These are phyloP conservation scores for Penicillium cinerascens DNA, from an alignment of 495 filamentous ascomycete genomes.

Conservation along the genomic window DNA sequence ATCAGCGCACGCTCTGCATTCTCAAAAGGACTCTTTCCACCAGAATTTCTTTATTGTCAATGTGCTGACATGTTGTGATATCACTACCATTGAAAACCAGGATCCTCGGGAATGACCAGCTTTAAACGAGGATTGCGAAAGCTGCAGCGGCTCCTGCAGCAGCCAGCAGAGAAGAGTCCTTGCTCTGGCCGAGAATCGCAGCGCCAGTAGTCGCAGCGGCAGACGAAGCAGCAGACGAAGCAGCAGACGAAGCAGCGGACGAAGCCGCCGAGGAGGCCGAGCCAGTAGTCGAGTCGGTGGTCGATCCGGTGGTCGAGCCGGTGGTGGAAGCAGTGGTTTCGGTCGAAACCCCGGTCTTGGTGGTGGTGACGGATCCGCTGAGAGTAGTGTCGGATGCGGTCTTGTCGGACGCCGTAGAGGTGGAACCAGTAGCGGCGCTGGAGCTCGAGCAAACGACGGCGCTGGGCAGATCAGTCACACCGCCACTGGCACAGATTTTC, in stretches of 20 bases:
- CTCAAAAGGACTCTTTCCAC: not conserved
- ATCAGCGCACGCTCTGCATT: not conserved
- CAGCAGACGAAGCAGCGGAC: conserved; percentile 5
- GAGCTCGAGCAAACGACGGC: conserved; percentile 31
- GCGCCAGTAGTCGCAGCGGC: conserved; percentile 31
- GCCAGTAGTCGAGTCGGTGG: conserved; percentile 5
- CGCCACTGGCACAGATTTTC: conserved; percentile 45
- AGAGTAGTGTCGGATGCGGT: conserved; percentile 16
- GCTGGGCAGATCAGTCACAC: conserved; percentile 39
- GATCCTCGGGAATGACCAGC: not conserved
- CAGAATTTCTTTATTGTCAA: not conserved
- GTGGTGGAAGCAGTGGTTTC: conserved; percentile 12
- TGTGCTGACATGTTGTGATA: not conserved
- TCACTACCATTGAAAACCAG: not conserved
- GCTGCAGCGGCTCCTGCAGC: conserved; percentile 33
- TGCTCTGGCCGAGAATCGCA: conserved; percentile 44
- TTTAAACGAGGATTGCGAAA: conserved; percentile 33
- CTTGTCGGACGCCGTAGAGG: conserved; percentile 9
- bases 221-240: conserved; percentile 14
- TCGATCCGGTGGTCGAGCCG: conserved; percentile 4
- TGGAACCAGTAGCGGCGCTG: conserved; percentile 19
- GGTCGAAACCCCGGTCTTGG: conserved; percentile 13
- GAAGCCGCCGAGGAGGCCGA: conserved; percentile 8
- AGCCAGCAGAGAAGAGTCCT: conserved; percentile 31
- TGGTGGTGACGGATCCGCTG: conserved; percentile 15